phyloP scores from a whole-genome alignment of 371 early-diverging fungal genomes.

The Actinomortierella wolfii region DNA sequence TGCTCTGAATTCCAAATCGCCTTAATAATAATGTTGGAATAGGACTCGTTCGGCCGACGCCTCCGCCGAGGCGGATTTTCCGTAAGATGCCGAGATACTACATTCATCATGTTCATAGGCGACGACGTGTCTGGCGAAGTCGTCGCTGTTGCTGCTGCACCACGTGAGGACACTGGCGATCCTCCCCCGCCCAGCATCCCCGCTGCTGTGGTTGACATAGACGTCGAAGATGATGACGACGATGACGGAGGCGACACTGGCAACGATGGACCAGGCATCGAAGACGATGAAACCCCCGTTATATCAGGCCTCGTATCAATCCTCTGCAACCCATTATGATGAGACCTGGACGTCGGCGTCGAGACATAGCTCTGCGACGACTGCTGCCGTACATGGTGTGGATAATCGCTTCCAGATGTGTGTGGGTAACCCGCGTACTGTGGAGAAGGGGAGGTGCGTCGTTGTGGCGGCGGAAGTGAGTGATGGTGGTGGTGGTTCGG shows the following conservation, averaged over 20 bases:
- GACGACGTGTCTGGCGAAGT: not conserved
- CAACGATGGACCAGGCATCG: too few relatives aligned
- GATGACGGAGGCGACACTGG: not conserved
- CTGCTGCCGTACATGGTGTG: too few relatives aligned
- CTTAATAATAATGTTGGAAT: slow-evolving; percentile 22
- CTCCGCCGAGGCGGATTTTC: slow-evolving; percentile 8
- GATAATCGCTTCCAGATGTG: too few relatives aligned
- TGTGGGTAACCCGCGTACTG: too few relatives aligned
- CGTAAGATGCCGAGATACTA: not conserved
- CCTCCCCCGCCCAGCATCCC: not conserved
- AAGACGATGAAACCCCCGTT: too few relatives aligned
- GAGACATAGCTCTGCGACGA: too few relatives aligned
- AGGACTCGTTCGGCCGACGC: slow-evolving; percentile 20
- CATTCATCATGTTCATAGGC: not conserved
- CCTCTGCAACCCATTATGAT: too few relatives aligned
- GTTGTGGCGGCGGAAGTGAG: too few relatives aligned
- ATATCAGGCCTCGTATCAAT: too few relatives aligned
- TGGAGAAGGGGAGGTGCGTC: too few relatives aligned
- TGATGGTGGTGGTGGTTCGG: too few relatives aligned
- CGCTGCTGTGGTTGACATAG: not conserved
- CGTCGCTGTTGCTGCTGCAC: not conserved
- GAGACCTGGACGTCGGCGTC: too few relatives aligned
- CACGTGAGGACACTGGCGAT: not conserved
- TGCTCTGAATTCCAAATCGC: slow-evolving; percentile 14
- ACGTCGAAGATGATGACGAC: not conserved